A percentile compares a stretch with the other conserved stretches of the same genome.
These are phyloP conservation scores for Vitis labrusca DNA, from an alignment of 164 flowering plant genomes.

Conservation along the genomic window DNA sequence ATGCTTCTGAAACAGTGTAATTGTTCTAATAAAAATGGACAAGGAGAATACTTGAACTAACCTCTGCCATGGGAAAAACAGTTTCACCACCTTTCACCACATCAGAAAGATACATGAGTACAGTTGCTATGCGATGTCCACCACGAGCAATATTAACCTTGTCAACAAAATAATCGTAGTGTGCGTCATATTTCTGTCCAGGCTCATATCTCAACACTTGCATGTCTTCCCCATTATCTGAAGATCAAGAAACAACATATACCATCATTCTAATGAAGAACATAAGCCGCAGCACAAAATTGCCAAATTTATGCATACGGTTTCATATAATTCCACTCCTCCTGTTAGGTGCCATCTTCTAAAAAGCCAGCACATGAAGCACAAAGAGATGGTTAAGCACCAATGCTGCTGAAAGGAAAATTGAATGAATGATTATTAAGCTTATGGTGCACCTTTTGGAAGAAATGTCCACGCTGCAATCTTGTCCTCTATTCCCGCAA, in stretches of 20 bases:
- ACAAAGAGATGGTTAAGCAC: not conserved
- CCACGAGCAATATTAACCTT: constrained; percentile 90
- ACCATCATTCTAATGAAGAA: no score
- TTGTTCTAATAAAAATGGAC: not conserved
- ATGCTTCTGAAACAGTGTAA: not conserved
- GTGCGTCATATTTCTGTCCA: constrained; percentile 94
- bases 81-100: constrained; percentile 96
- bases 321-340: no score
- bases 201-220: constrained; percentile 88
- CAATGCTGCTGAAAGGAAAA: not conserved
- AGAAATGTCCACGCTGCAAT: constrained; percentile 94
- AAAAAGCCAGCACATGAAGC: not conserved
- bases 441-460: constrained; percentile 67
- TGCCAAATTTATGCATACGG: no score
- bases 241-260: constrained; percentile 12
- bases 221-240: constrained; percentile 97
- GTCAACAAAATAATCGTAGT: constrained; percentile 84
- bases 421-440: not conserved
- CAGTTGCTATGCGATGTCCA: constrained; percentile 90
- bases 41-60: constrained; percentile 35
- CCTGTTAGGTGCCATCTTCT: no score
- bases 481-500: constrained; percentile 83
- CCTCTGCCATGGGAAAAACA: constrained; percentile 92
- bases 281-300: no score
- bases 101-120: constrained; percentile 91